Percentiles rank a stretch among this genome's conserved stretches.
These are phyloP conservation scores for Chlorella ohadii DNA, from an alignment of 139 green algal species.

Conservation along the genomic window DNA sequence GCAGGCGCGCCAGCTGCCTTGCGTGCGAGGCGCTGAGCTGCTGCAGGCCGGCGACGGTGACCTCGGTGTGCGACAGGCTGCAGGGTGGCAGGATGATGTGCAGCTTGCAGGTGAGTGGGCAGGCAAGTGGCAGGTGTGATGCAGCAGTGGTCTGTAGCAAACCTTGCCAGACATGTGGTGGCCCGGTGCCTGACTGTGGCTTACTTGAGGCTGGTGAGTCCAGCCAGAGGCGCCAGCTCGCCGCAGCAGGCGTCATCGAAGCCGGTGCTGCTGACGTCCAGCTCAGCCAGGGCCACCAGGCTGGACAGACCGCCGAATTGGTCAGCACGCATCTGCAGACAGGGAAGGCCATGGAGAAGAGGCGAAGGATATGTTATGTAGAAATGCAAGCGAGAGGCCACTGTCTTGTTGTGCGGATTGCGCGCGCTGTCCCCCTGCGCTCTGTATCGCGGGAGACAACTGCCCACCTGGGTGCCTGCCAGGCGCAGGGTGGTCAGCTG, in stretches of 20 bases:
- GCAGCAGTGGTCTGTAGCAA: too few relatives aligned
- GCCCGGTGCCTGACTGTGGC: not conserved
- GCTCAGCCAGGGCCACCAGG: not conserved
- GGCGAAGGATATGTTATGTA: too few relatives aligned
- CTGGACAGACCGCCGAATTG: not conserved
- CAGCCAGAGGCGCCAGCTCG: not conserved
- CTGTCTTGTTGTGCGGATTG: too few relatives aligned
- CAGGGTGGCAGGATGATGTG: not conserved
- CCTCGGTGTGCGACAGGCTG: not conserved
- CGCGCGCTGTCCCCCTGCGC: too few relatives aligned
- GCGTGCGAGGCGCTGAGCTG: not conserved
- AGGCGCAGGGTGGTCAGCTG: not conserved
- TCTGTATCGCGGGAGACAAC: too few relatives aligned
- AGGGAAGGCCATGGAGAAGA: too few relatives aligned
- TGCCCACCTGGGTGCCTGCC: not conserved
- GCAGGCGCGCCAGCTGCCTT: not conserved
- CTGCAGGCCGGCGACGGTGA: not conserved
- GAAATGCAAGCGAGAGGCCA: too few relatives aligned
- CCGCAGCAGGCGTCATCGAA: slow-evolving; percentile 18
- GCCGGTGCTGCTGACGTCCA: not conserved
- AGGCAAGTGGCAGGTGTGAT: not conserved
- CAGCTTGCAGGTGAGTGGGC: not conserved
- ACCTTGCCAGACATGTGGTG: too few relatives aligned
- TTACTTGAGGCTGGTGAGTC: not conserved
- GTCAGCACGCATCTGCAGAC: not conserved